Evolutionary conservation across 2,329 filamentous ascomycete species (phyloP).

Genomic region (Cryphonectria naterciae): DNA sequence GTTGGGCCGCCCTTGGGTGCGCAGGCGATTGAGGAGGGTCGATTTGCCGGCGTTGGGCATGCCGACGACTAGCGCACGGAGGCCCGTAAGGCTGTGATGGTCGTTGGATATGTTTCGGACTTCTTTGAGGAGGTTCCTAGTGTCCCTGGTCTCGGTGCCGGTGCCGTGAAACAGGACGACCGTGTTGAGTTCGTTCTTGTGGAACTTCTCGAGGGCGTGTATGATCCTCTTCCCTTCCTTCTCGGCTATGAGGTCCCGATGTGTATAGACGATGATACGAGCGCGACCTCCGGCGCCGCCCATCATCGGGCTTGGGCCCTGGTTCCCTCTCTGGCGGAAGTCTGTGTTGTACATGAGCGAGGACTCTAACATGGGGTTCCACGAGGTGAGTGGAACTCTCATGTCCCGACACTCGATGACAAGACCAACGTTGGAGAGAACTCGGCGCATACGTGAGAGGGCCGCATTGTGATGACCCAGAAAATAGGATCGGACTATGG

Average conservation of each 20-base stretch:
- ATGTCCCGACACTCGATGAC: constrained; percentile 95
- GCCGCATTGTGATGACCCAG: constrained; percentile 89
- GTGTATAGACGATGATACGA: constrained; percentile 88
- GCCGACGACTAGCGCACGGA: constrained; percentile 84
- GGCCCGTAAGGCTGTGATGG: constrained; percentile 71
- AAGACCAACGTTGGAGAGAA: constrained; percentile 80
- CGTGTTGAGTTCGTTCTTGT: constrained; percentile 43
- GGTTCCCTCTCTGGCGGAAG: constrained; percentile 21
- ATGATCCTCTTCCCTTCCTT: constrained; percentile 36
- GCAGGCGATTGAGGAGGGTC: constrained; percentile 86
- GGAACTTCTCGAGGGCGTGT: constrained; percentile 42
- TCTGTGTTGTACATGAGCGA: constrained; percentile 62
- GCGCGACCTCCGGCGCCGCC: constrained; percentile 54
- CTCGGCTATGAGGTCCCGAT: constrained; percentile 70
- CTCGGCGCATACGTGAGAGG: constrained; percentile 78
- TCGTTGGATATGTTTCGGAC: constrained; percentile 55
- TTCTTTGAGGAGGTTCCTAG: constrained; percentile 48
- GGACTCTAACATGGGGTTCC: constrained; percentile 87
- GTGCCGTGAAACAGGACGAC: constrained; percentile 39
- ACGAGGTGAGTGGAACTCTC: constrained; percentile 83
- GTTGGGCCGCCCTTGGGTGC: constrained; percentile 63
- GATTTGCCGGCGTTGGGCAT: constrained; percentile 99
- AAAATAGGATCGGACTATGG: constrained; percentile 88
- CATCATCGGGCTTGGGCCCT: constrained; percentile 52
- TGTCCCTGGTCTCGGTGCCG: constrained; percentile 35